Evolutionary conservation across 176 grass and related monocot genomes (phyloP).

Genomic region (Pontederia paniculata): DNA sequence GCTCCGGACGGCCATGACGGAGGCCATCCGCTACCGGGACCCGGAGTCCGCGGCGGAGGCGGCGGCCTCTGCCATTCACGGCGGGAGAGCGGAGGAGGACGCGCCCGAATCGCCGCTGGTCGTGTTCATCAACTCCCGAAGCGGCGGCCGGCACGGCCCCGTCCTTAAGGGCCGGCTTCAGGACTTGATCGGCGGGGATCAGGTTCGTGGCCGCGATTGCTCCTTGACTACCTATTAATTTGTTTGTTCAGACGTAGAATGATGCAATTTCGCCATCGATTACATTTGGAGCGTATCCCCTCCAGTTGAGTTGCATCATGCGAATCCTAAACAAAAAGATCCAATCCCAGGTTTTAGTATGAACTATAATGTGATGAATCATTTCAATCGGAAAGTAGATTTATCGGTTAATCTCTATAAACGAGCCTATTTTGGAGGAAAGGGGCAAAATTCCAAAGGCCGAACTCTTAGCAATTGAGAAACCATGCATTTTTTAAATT

Average conservation of each 20-base stretch:
- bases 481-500: too few relatives aligned
- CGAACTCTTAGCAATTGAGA: too few relatives aligned
- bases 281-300: too few relatives aligned
- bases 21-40: conserved; percentile 36
- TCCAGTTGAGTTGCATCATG: too few relatives aligned
- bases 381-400: too few relatives aligned
- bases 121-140: conserved; percentile 80
- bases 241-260: background rate
- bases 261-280: background rate
- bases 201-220: conserved; percentile 27
- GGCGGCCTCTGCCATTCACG: conserved; percentile 10
- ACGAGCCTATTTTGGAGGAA: too few relatives aligned
- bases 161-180: conserved; percentile 76
- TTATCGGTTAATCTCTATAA: too few relatives aligned
- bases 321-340: too few relatives aligned
- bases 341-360: too few relatives aligned
- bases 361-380: too few relatives aligned
- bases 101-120: conserved; percentile 52
- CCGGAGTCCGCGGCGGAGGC: conserved; percentile 17
- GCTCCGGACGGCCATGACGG: conserved; percentile 41
- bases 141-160: conserved; percentile 68
- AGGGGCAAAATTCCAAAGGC: too few relatives aligned
- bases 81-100: conserved; percentile 28
- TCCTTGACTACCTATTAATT: background rate
- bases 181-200: conserved; percentile 68